phyloP scores from a whole-genome alignment of 352 stramenopile genomes.

The Phytopythium cucurbitacearum region DNA sequence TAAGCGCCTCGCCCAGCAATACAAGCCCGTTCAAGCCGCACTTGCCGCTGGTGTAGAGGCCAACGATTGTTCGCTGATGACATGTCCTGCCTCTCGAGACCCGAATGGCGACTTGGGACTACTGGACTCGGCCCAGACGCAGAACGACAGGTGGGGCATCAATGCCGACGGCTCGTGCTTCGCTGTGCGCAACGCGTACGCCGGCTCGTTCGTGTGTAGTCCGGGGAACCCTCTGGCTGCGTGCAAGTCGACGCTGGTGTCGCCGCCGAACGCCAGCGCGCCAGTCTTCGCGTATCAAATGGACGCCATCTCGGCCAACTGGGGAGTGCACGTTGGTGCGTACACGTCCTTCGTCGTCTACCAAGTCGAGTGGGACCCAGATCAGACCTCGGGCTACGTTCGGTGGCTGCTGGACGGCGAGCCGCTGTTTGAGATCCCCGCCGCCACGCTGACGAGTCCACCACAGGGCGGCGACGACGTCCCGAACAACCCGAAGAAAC shows the following conservation, averaged over 20 bases:
- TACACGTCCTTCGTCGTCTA: constrained; percentile 46
- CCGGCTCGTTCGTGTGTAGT: constrained; percentile 42
- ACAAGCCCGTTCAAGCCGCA: constrained; percentile 16
- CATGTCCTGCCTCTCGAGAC: constrained; percentile 36
- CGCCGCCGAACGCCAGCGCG: constrained; percentile 2
- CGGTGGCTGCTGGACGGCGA: constrained; percentile 79
- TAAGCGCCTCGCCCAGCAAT: constrained; percentile 17
- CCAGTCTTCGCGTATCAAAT: constrained; percentile 72
- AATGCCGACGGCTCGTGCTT: constrained; percentile 48
- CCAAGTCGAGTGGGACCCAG: constrained; percentile 59
- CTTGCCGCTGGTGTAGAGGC: constrained; percentile 24
- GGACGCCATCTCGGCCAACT: constrained; percentile 60
- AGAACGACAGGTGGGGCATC: constrained; percentile 30
- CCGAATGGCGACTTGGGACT: constrained; percentile 27
- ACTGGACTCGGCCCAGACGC: constrained; percentile 11
- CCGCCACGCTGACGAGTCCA: constrained; percentile 42
- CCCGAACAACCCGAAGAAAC: constrained; percentile 60
- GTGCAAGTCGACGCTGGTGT: constrained; percentile 12
- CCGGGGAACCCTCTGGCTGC: constrained; percentile 21
- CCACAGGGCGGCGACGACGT: constrained; percentile 31
- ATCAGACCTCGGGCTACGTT: constrained; percentile 43
- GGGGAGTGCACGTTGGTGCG: constrained; percentile 38
- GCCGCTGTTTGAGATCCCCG: constrained; percentile 87
- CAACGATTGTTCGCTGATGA: constrained; percentile 29
- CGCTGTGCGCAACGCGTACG: constrained; percentile 38